Conservation (phyloP, 2,329 filamentous ascomycete genomes). For the Colletotrichum sp. region DNA sequence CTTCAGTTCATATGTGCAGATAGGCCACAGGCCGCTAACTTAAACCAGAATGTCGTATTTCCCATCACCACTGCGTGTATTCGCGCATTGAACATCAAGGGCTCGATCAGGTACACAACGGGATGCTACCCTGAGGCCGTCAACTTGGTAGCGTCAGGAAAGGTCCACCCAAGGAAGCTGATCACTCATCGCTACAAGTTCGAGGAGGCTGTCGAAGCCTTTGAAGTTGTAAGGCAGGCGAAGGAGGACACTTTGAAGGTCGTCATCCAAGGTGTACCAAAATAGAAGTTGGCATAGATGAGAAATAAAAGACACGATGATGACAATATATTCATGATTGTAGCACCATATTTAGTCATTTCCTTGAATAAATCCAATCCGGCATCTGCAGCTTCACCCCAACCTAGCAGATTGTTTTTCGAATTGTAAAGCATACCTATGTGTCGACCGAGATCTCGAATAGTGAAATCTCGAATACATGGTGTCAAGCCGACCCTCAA, state of each 20-base stretch:
- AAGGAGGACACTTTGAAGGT: slow-evolving; percentile 75
- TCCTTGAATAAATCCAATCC: too few species aligned
- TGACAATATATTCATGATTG: fast-evolving
- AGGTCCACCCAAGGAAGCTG: slow-evolving; percentile 53
- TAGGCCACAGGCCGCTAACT: not conserved
- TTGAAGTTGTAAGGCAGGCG: slow-evolving; percentile 73
- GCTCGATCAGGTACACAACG: slow-evolving; percentile 76
- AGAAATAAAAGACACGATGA: not conserved
- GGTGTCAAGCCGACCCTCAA: too few species aligned
- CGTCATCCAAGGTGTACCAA: slow-evolving; percentile 55
- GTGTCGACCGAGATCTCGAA: too few species aligned
- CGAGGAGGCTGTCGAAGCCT: slow-evolving; percentile 64
- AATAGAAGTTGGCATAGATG: not conserved
- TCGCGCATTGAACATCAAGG: slow-evolving; percentile 77
- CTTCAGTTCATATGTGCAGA: not conserved
- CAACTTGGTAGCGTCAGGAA: slow-evolving; percentile 52
- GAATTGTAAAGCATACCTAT: too few species aligned
- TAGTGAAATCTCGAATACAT: too few species aligned
- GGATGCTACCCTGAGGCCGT: slow-evolving; percentile 71
- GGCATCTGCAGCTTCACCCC: too few species aligned
- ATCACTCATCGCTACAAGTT: slow-evolving; percentile 75
- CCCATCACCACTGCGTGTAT: slow-evolving; percentile 75
- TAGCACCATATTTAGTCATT: too few species aligned
- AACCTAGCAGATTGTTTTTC: too few species aligned
- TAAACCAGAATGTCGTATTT: slow-evolving; percentile 49